Evolutionary conservation across 129 eudicot genomes (phyloP).

Genomic region (Pittosporum tobira): DNA sequence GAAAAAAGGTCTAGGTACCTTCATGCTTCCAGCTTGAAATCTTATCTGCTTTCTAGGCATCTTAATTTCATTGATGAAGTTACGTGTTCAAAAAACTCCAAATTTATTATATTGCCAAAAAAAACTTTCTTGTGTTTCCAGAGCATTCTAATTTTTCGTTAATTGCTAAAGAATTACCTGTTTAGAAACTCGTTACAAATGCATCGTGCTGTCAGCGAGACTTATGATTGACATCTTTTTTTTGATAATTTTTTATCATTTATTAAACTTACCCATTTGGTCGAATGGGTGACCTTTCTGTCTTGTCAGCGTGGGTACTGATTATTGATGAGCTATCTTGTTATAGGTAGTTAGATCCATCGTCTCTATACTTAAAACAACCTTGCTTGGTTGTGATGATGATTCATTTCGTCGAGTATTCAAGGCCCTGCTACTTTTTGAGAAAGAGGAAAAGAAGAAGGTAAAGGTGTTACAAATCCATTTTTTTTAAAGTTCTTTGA

Average conservation of each 20-base stretch:
- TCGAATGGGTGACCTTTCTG: too few relatives aligned
- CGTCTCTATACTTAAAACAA: constrained; percentile 72
- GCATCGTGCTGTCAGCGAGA: too few relatives aligned
- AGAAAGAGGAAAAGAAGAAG: constrained; percentile 84
- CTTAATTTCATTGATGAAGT: background rate
- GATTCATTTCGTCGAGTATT: constrained; percentile 72
- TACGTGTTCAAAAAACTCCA: background rate
- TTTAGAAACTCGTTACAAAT: too few relatives aligned
- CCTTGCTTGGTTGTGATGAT: constrained; percentile 79
- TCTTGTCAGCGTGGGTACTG: background rate
- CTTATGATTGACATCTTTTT: too few relatives aligned
- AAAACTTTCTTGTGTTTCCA: too few relatives aligned
- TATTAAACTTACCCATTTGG: too few relatives aligned
- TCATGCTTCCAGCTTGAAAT: constrained; percentile 13
- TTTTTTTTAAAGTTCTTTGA: too few relatives aligned
- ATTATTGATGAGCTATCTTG: constrained; percentile 8
- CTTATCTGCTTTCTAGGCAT: constrained; percentile 7
- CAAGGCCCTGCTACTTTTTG: constrained; percentile 64
- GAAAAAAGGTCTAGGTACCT: constrained; percentile 61
- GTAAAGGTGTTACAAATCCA: constrained; percentile 25
- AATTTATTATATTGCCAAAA: background rate
- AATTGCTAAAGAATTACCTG: too few relatives aligned
- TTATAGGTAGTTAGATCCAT: constrained; percentile 74
- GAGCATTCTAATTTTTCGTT: background rate
- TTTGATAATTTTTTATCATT: too few relatives aligned